These are phyloP conservation scores for Mortierella sp. DNA, from an alignment of 371 early-diverging fungal genomes.

Conservation along the genomic window DNA sequence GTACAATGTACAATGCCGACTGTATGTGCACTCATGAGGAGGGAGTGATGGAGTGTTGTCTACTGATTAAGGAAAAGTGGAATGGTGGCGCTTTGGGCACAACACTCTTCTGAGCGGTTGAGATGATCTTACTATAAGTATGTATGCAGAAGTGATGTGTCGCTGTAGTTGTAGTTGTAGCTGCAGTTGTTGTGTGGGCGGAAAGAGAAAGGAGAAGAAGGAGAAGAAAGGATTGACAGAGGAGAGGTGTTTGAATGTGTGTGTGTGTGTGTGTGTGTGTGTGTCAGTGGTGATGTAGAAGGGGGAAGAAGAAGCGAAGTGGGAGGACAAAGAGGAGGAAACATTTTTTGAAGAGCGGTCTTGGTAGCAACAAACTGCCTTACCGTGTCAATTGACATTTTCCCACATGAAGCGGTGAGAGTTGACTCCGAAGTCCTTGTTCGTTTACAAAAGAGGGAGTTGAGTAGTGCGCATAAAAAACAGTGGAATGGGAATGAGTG, in stretches of 20 bases:
- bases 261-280: neutral
- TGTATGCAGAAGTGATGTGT: neutral
- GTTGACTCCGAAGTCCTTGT: too few species aligned
- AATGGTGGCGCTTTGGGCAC: slow-evolving; percentile 3
- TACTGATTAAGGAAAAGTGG: neutral
- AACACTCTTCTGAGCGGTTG: neutral
- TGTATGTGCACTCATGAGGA: neutral
- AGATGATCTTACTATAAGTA: neutral
- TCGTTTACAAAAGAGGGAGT: too few species aligned
- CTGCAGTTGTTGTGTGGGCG: neutral
- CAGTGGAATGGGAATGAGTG: too few species aligned
- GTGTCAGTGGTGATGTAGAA: neutral
- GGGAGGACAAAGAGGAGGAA: neutral
- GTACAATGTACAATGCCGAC: neutral
- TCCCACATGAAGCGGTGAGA: too few species aligned
- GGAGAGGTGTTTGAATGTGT: neutral
- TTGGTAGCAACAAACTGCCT: too few species aligned
- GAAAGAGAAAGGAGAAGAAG: neutral
- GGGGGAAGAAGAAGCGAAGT: neutral
- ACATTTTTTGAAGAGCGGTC: too few species aligned
- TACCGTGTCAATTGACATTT: too few species aligned
- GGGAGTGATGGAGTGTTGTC: neutral
- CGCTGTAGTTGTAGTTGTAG: neutral
- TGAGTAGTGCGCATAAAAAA: too few species aligned
- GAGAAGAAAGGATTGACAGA: neutral